Evolutionary conservation across 2,329 filamentous ascomycete species (phyloP), one percentile per base, ranked within the genome.

Genomic region (Exophiala bonariae): DNA sequence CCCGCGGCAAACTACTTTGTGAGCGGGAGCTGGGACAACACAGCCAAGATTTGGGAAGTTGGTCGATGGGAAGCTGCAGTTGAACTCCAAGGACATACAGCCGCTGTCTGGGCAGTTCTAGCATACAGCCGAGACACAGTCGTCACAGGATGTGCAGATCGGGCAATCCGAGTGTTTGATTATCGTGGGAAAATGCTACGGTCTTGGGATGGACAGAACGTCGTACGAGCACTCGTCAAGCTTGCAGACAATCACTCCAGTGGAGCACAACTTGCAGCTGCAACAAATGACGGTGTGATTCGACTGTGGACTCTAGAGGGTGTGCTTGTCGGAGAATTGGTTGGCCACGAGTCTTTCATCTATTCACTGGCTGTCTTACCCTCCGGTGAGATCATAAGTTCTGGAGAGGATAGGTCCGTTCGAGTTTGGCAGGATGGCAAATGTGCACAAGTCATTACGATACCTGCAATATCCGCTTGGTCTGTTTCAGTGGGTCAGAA

Each of bases 381-480:
- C 0, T 84, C 86, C 0, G 92, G 92, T 4, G 90, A 96, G 63
- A 75, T 99, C 22, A 86, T 95, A 39, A 97, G 92, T 66, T 83
- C 89, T 2, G 90, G 90, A 14, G 93, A 99, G 68, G 93, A 99
- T 68, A 82, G 93, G n/a, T 96, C 93, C 0, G 82, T 95, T 26
- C 81, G 89, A 42, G 75, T 99, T 63, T 99, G 95, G 93, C 85
- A 80, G 58, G 87, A 86, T 35, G 80, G 75, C 11, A 78, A 90
- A 47, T 97, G 92, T 64, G 72, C 96, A 36, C 93, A 99, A 68
- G 96, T 92, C 31, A 97, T 99, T 55, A 96, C 92, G 1, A 90
- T 96, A 61, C 93, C 93, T 9, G 93, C 93, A 8, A 95, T 97
- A 45, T 97, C 92, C 0, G 91, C 99, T 4, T 99, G 93, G 93